Evolutionary conservation across 768 basidiomycete species (phyloP).

Genomic region (Boletus rex-veris): DNA sequence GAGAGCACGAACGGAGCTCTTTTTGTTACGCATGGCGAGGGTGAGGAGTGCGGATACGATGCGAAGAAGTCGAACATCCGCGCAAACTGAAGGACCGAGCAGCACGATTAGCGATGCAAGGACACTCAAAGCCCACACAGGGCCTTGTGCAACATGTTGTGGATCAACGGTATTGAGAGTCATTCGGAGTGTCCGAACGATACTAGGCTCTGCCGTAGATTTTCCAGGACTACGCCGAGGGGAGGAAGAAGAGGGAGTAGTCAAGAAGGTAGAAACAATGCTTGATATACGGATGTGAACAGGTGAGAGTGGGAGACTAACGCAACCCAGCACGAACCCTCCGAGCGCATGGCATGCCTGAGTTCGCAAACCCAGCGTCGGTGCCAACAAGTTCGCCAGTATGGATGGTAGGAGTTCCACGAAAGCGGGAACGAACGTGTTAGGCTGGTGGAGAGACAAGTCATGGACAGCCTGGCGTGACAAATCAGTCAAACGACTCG

Average conservation of each 20-base stretch:
- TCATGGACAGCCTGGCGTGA: conserved; percentile 66
- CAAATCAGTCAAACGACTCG: conserved; percentile 9
- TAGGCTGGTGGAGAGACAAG: conserved; percentile 58
- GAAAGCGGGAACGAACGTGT: conserved; percentile 68
- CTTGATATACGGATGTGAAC: conserved; percentile 54
- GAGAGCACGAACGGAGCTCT: conserved; percentile 60
- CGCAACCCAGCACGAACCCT: conserved; percentile 57
- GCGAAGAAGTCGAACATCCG: conserved; percentile 42
- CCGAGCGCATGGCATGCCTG: conserved; percentile 77
- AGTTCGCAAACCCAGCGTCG: conserved; percentile 59
- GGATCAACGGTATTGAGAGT: conserved; percentile 56
- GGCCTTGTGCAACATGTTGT: conserved; percentile 64
- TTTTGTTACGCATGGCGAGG: conserved; percentile 57
- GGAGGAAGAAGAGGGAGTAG: conserved; percentile 35
- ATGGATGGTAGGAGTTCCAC: conserved; percentile 57
- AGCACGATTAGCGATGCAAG: conserved; percentile 63
- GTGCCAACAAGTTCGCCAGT: conserved; percentile 58
- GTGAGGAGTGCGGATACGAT: conserved; percentile 49
- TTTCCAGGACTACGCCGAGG: conserved; percentile 37
- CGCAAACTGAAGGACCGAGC: conserved; percentile 53
- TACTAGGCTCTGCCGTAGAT: conserved; percentile 42
- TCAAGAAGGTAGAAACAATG: conserved; percentile 47
- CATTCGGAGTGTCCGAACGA: conserved; percentile 64
- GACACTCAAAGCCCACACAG: conserved; percentile 73
- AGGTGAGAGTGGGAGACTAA: conserved; percentile 43